phyloP scores from a whole-genome alignment of 305 asterid species.

The Fraxinus ornus region DNA sequence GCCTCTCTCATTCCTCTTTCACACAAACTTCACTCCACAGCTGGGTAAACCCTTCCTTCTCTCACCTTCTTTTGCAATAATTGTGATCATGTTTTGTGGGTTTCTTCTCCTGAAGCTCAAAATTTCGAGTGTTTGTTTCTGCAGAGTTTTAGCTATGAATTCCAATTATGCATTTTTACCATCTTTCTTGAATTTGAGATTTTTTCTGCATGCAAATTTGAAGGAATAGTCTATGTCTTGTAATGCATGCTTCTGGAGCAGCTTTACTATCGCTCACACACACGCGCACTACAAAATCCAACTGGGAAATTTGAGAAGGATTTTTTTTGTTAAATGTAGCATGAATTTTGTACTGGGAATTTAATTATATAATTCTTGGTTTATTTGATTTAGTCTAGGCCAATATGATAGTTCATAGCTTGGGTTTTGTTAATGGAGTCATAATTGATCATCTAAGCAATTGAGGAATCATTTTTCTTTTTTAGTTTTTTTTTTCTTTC shows the following conservation, averaged over 20 bases:
- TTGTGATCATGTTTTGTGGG: conserved; percentile 14
- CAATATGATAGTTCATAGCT: background rate
- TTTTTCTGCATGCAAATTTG: conserved; percentile 12
- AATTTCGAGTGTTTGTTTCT: background rate
- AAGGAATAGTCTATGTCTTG: background rate
- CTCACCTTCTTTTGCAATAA: conserved; percentile 19
- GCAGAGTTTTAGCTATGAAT: conserved; percentile 1
- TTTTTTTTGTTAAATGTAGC: background rate
- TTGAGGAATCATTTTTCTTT: background rate
- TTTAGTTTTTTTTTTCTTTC: background rate
- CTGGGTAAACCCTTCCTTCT: conserved; percentile 17
- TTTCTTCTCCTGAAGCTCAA: conserved; percentile 11
- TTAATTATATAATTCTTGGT: background rate
- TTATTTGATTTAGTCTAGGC: background rate
- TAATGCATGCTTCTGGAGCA: conserved; percentile 13
- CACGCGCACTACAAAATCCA: background rate
- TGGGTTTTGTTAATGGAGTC: background rate
- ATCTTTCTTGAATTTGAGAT: conserved; percentile 10
- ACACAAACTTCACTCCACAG: conserved; percentile 7
- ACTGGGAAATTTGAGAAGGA: conserved; percentile 4
- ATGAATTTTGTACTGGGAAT: background rate
- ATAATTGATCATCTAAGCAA: background rate
- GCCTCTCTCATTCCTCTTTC: conserved; percentile 14
- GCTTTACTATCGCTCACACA: background rate
- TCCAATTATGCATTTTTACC: conserved; percentile 17